Evolutionary conservation across 768 basidiomycete species (phyloP).

Genomic region (Tricholoma hemisulphureum): DNA sequence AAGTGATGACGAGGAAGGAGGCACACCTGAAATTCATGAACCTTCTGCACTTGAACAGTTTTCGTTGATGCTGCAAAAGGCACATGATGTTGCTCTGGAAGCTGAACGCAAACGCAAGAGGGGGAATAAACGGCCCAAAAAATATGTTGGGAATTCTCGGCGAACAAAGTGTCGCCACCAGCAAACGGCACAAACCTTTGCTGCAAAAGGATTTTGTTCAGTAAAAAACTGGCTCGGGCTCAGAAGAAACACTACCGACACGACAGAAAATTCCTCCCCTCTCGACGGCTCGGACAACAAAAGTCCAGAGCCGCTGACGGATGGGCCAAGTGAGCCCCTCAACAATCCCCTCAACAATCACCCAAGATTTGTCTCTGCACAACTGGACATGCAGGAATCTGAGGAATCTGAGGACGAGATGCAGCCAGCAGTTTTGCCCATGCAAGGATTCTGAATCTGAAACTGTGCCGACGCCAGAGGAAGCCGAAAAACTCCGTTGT

Average conservation of each 20-base stretch:
- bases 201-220: background rate
- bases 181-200: background rate
- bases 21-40: background rate
- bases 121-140: background rate
- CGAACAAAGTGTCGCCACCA: background rate
- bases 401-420: no score
- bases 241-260: no score
- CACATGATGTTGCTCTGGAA: background rate
- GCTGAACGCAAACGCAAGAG: background rate
- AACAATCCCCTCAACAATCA: no score
- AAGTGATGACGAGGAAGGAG: background rate
- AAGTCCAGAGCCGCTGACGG: no score
- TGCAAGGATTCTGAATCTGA: background rate
- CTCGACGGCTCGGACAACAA: no score
- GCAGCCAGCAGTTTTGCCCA: background rate
- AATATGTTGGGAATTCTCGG: background rate
- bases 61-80: background rate
- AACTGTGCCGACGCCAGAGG: background rate
- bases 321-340: no score
- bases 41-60: background rate
- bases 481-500: background rate
- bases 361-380: no score
- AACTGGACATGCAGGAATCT: no score
- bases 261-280: no score
- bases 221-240: no score